A percentile compares a stretch with the other conserved stretches of the same genome.
Evolutionary conservation across 176 grass and related monocot genomes (phyloP).

Genomic region (Zoysia japonica): DNA sequence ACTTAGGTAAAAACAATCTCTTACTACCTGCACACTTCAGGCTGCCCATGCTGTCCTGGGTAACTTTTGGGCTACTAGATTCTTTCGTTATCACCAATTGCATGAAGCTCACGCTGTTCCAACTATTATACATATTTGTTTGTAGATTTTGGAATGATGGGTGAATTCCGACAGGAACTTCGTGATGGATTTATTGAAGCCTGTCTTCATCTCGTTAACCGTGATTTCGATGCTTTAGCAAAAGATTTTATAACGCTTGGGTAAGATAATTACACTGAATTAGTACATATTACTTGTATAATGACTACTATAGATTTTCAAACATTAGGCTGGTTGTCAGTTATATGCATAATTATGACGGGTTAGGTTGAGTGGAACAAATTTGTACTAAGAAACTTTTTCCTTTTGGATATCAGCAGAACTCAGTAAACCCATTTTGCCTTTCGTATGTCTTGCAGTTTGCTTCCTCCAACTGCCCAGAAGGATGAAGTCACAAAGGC

Average conservation of each 20-base stretch:
- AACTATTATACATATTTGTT: conserved; percentile 40
- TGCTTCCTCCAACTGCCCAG: conserved; percentile 91
- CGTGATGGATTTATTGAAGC: conserved; percentile 95
- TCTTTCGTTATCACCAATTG: conserved; percentile 17
- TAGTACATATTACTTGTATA: conserved; percentile 1
- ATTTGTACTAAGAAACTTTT: background rate
- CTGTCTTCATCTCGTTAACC: conserved; percentile 98
- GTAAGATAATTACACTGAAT: conserved; percentile 55
- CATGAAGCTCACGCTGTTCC: conserved; percentile 20
- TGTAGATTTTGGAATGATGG: conserved; percentile 99
- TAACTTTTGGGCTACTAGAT: conserved; percentile 24
- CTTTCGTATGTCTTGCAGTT: conserved; percentile 55
- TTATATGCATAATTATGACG: conserved; percentile 3
- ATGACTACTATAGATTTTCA: background rate
- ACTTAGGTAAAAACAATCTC: conserved; percentile 67
- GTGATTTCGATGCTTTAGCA: conserved; percentile 98
- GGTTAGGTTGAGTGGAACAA: background rate
- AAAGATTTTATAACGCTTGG: conserved; percentile 96
- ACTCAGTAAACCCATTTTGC: conserved; percentile 5
- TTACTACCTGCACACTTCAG: conserved; percentile 1
- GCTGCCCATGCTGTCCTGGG: background rate
- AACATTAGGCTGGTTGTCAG: conserved; percentile 15
- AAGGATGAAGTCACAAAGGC: conserved; percentile 95
- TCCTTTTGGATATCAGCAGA: background rate
- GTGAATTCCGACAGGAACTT: conserved; percentile 89